Evolutionary conservation across 441 rosid genomes (phyloP).

Genomic region (Sinapis alba): DNA sequence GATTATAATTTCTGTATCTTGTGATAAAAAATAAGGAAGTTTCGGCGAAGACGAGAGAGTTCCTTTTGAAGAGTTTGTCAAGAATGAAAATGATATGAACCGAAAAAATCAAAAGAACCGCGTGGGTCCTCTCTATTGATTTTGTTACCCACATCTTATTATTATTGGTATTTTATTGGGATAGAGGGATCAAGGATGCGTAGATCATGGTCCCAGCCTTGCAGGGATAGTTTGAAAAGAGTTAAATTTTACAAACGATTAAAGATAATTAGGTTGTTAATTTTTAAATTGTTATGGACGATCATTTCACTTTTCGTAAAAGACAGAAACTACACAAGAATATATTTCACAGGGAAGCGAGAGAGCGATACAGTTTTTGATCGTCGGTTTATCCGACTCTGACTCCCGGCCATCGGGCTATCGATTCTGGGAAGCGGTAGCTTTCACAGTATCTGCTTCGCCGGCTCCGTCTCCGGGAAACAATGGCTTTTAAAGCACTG

Average conservation of each 20-base stretch:
- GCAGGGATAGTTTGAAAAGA: neutral
- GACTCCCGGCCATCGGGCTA: neutral
- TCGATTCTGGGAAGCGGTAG: neutral
- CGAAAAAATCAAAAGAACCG: constrained; percentile 3
- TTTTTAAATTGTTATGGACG: neutral
- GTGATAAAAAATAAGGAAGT: constrained; percentile 10
- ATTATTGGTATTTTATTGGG: neutral
- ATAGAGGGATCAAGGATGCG: neutral
- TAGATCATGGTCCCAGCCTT: neutral
- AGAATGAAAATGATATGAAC: constrained; percentile 15
- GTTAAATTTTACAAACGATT: neutral
- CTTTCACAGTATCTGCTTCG: neutral
- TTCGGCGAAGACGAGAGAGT: constrained; percentile 2
- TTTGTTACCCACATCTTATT: neutral
- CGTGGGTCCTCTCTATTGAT: constrained; percentile 10
- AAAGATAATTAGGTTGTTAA: neutral
- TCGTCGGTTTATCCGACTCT: neutral
- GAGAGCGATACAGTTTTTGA: neutral
- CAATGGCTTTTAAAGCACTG: neutral
- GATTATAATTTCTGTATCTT: no score
- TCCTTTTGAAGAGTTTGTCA: neutral
- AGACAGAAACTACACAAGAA: neutral
- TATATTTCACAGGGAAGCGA: neutral
- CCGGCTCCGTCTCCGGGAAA: neutral
- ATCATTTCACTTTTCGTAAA: neutral